phyloP scores from a whole-genome alignment of 1,139 yeast genomes.

The Taphrina populina region DNA sequence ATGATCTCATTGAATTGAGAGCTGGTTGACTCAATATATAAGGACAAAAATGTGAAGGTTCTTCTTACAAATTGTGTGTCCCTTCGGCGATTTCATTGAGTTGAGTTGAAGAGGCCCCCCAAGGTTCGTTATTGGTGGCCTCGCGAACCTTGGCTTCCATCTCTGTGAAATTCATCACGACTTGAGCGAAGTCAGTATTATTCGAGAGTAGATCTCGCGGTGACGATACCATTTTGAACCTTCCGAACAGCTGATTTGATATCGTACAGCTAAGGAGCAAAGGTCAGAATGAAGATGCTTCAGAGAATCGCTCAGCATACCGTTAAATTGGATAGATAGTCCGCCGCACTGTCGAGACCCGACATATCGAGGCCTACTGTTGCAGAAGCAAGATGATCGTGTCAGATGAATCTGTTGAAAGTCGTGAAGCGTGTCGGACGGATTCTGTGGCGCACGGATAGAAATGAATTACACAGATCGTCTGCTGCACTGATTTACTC shows the following conservation, averaged over 20 bases:
- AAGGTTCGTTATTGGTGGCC: slow-evolving; percentile 88
- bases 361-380: slow-evolving; percentile 14
- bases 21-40: slow-evolving; percentile 39
- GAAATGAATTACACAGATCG: too few relatives aligned
- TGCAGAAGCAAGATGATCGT: too few relatives aligned
- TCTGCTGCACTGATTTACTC: too few relatives aligned
- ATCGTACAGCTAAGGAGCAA: slow-evolving; percentile 57
- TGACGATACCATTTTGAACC: slow-evolving; percentile 86
- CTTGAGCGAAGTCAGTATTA: too few relatives aligned
- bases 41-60: too few relatives aligned
- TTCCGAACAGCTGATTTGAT: slow-evolving; percentile 96
- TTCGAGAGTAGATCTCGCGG: too few relatives aligned
- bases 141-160: slow-evolving; percentile 80
- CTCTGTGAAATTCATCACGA: slow-evolving; percentile 89
- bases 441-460: too few relatives aligned
- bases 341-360: slow-evolving; percentile 25
- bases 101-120: slow-evolving; percentile 94
- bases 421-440: too few relatives aligned
- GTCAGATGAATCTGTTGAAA: too few relatives aligned
- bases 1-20: slow-evolving; percentile 51
- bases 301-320: slow-evolving; percentile 1
- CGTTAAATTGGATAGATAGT: slow-evolving; percentile 21
- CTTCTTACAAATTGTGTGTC: slow-evolving; percentile 71
- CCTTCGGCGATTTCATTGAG: slow-evolving; percentile 95
- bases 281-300: slow-evolving; percentile 5